Evolutionary conservation across 805 yeast species (phyloP).

Genomic region (Lachancea meyersii): DNA sequence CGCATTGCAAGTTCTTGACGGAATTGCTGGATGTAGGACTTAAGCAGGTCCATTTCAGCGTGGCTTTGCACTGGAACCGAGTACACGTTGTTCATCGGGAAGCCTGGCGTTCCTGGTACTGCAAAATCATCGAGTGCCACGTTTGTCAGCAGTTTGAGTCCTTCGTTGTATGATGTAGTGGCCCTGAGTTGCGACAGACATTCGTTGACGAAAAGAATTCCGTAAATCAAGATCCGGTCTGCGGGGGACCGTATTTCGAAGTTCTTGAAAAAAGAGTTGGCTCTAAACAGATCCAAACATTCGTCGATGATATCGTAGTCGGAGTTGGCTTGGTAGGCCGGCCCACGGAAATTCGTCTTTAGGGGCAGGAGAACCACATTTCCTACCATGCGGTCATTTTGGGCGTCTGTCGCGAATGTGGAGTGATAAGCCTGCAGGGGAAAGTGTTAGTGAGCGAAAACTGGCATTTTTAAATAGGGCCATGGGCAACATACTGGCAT

Average conservation of each 20-base stretch:
- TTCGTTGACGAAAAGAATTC: constrained; percentile 82
- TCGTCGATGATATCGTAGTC: constrained; percentile 93
- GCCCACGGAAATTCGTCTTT: constrained; percentile 81
- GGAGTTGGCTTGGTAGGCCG: constrained; percentile 70
- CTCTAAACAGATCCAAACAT: constrained; percentile 82
- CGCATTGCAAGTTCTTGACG: constrained; percentile 89
- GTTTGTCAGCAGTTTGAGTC: constrained; percentile 66
- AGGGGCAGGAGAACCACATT: constrained; percentile 82
- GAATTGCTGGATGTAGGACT: constrained; percentile 81
- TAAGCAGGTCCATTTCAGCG: constrained; percentile 70
- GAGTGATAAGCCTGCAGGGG: constrained; percentile 61
- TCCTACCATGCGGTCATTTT: constrained; percentile 58
- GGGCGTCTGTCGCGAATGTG: constrained; percentile 61
- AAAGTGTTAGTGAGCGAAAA: neutral
- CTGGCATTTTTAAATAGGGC: neutral
- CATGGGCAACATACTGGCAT: constrained; percentile 3
- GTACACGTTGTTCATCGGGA: constrained; percentile 78
- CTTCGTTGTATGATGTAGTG: constrained; percentile 49
- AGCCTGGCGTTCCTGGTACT: constrained; percentile 92
- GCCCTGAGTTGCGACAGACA: constrained; percentile 61
- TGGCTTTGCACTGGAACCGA: constrained; percentile 65
- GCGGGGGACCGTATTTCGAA: constrained; percentile 95
- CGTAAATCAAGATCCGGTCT: constrained; percentile 88
- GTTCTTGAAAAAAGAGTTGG: constrained; percentile 93
- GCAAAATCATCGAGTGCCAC: constrained; percentile 81